Evolutionary conservation across 1,284 basidiomycete species (phyloP), one percentile per base, ranked within the genome.

Genomic region (Hemileia vastatrix): DNA sequence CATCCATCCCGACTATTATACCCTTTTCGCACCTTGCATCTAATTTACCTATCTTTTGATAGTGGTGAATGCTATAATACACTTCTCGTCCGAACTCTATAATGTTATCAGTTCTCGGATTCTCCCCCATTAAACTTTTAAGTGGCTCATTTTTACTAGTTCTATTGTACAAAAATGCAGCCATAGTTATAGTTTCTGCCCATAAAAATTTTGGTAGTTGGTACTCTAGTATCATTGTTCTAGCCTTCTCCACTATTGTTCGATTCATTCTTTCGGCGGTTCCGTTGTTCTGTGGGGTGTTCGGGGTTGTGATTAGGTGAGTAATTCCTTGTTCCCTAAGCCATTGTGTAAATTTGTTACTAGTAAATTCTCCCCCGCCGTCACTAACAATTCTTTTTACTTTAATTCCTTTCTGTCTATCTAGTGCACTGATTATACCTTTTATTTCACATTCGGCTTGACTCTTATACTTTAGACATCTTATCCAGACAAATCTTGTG

Each of bases 271-370:
- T 52, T 18, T 59, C 57, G 6, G 49, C 33, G 1, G 24, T 59
- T 4, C 57, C 57, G 31, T 59, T 59, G 24, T 59, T 11, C 33
- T 59, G 57, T 9, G 57, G 57, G 8, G 57, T 59, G 18, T 59
- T 43, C 33, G 47, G 31, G 13, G 57, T 59, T 2, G 57, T 59
- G 19, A 59, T 21, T 3, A 59, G 31, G 4, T 36, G 48, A 6
- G 21, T 24, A 13, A 59, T 59, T n/a, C 57, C 57, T 31, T 52
- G 51, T 24, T 40, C n/a, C 27, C 48, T 21, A 6, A 36, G 6
- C 49, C 49, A 59, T 18, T 23, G 11, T 11, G 51, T 32, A 15
- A 59, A 23, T 11, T 53, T 18, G 6, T 45, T n/a, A 31, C 52
- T 59, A 27, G 52, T 6, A 32, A 59, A 59, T 47, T 59, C 57